Conservation (phyloP, 2,329 filamentous ascomycete species). For the Incumbomyces delicatus region DNA sequence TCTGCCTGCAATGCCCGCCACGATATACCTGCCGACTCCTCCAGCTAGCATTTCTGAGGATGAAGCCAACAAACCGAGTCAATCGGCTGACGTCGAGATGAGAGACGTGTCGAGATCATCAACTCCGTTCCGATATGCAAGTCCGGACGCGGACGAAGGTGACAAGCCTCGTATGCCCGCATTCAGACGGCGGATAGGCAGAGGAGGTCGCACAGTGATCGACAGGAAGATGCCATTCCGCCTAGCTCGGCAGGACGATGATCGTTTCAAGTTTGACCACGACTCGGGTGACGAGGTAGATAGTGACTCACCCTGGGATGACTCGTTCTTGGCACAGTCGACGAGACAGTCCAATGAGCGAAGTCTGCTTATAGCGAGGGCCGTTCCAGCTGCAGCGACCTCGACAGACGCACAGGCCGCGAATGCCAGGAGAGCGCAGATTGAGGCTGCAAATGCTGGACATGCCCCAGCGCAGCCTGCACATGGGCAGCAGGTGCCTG, state of each 20-base stretch:
- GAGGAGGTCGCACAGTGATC: slow-evolving; percentile 76
- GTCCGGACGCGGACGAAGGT: slow-evolving; percentile 34
- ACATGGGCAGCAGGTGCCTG: neutral
- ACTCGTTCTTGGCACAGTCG: slow-evolving; percentile 48
- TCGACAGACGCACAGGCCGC: slow-evolving; percentile 9
- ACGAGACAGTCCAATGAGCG: slow-evolving; percentile 40
- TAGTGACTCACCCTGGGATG: slow-evolving; percentile 8
- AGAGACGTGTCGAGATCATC: slow-evolving; percentile 23
- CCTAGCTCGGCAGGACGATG: slow-evolving; percentile 40
- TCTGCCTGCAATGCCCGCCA: slow-evolving; percentile 55
- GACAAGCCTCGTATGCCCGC: slow-evolving; percentile 44
- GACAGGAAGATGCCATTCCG: slow-evolving; percentile 64
- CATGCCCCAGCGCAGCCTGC: slow-evolving; percentile 1
- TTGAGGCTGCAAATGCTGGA: slow-evolving; percentile 5
- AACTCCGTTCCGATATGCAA: slow-evolving; percentile 29
- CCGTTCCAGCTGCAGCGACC: slow-evolving; percentile 4
- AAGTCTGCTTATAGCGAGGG: slow-evolving; percentile 32
- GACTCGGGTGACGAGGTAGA: slow-evolving; percentile 60
- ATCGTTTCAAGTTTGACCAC: slow-evolving; percentile 79
- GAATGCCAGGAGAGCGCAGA: slow-evolving; percentile 7
- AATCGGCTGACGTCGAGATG: slow-evolving; percentile 15
- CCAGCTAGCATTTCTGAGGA: slow-evolving; percentile 39
- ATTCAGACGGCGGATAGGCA: slow-evolving; percentile 75
- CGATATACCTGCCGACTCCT: slow-evolving; percentile 51
- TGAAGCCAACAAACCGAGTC: slow-evolving; percentile 19